phyloP scores from a whole-genome alignment of 140 eudicot species.

The Erigeron philadelphicus region DNA sequence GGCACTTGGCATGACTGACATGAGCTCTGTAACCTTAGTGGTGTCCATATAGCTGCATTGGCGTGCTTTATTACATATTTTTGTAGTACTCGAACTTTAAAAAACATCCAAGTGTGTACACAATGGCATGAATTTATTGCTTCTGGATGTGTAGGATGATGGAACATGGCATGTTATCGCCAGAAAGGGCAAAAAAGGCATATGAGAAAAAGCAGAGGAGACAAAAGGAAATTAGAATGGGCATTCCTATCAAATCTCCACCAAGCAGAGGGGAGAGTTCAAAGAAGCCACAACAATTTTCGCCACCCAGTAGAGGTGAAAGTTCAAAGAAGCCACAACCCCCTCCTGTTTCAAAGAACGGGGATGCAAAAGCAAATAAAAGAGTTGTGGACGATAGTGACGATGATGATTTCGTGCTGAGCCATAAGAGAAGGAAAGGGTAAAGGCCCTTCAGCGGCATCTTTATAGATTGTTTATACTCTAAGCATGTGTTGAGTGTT shows the following conservation, averaged over 20 bases:
- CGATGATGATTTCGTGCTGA: slow-evolving; percentile 60
- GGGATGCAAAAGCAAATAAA: slow-evolving; percentile 66
- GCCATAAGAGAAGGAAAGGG: slow-evolving; percentile 75
- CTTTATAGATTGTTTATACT: slow-evolving; percentile 21
- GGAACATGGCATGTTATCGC: slow-evolving; percentile 92
- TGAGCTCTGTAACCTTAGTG: neutral
- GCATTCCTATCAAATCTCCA: slow-evolving; percentile 72
- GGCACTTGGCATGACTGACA: neutral
- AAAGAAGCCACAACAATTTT: slow-evolving; percentile 35
- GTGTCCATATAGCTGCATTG: neutral
- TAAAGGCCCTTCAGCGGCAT: slow-evolving; percentile 12
- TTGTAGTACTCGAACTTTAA: too few species aligned
- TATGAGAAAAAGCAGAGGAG: slow-evolving; percentile 78
- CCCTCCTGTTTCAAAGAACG: slow-evolving; percentile 47
- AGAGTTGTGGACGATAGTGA: slow-evolving; percentile 45
- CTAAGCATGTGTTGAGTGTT: neutral
- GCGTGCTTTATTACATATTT: too few species aligned
- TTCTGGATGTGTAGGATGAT: slow-evolving; percentile 62
- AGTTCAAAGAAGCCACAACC: slow-evolving; percentile 50
- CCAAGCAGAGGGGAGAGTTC: slow-evolving; percentile 63
- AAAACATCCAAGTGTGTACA: neutral
- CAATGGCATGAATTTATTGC: neutral
- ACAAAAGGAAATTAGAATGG: slow-evolving; percentile 68
- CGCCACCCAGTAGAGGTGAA: slow-evolving; percentile 45
- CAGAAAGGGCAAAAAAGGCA: slow-evolving; percentile 82